Evolutionary conservation across 176 grass and related monocot species (phyloP).

Genomic region (Oryza glumipatula): DNA sequence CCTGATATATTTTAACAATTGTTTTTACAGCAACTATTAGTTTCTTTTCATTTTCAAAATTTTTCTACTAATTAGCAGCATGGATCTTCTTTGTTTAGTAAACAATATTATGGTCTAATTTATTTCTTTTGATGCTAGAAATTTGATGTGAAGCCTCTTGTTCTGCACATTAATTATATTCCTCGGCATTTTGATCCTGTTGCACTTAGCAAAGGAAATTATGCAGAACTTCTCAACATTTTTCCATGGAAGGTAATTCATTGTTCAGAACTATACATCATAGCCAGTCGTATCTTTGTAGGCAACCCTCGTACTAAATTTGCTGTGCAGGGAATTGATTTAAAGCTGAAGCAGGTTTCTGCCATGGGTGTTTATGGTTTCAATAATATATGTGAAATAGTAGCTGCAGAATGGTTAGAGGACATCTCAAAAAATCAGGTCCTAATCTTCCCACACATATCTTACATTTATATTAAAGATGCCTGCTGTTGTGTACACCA

Average conservation of each 20-base stretch:
- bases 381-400: constrained; percentile 84
- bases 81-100: constrained; percentile 24
- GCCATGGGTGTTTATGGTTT: constrained; percentile 93
- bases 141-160: constrained; percentile 81
- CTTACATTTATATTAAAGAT: constrained; percentile 26
- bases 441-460: constrained; percentile 28
- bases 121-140: constrained; percentile 65
- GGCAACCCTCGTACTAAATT: constrained; percentile 4
- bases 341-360: constrained; percentile 95
- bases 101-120: constrained; percentile 35
- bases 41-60: neutral
- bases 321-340: constrained; percentile 83
- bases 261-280: neutral
- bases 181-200: constrained; percentile 87
- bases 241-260: constrained; percentile 89
- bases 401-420: constrained; percentile 91
- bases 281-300: constrained; percentile 7
- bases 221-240: constrained; percentile 97
- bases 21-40: neutral
- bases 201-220: constrained; percentile 92
- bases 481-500: constrained; percentile 6
- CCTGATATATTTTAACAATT: neutral
- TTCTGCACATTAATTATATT: constrained; percentile 93
- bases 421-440: constrained; percentile 99
- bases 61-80: constrained; percentile 9